A percentile compares a stretch with the other conserved stretches of the same genome.
Conservation (phyloP, 352 stramenopile genomes). For the Peronosclerospora sorghi region DNA sequence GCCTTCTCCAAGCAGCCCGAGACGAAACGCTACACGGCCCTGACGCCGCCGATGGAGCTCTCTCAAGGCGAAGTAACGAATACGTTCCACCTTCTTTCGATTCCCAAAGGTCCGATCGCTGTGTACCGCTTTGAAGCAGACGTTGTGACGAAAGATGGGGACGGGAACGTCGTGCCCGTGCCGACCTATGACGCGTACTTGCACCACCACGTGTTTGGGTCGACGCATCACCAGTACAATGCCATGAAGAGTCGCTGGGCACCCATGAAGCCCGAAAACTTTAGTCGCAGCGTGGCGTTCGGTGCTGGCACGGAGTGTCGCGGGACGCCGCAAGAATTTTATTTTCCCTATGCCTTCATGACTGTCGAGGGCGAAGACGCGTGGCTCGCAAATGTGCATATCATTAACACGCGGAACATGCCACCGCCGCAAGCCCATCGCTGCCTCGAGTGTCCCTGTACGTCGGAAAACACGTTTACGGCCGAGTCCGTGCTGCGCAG, state of each 20-base stretch:
- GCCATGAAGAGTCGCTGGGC: constrained; percentile 34
- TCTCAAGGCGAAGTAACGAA: constrained; percentile 69
- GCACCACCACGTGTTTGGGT: constrained; percentile 75
- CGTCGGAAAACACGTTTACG: constrained; percentile 47
- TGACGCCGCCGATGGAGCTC: constrained; percentile 49
- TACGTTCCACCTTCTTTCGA: constrained; percentile 55
- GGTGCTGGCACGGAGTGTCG: constrained; percentile 68
- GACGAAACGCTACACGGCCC: constrained; percentile 51
- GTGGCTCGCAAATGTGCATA: constrained; percentile 71
- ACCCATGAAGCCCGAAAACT: constrained; percentile 67
- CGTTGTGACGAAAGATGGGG: constrained; percentile 46
- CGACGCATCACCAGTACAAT: constrained; percentile 52
- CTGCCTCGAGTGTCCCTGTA: constrained; percentile 75
- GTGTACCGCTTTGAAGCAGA: constrained; percentile 76
- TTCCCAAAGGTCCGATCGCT: constrained; percentile 67
- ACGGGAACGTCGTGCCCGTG: constrained; percentile 39
- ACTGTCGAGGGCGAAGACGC: constrained; percentile 68
- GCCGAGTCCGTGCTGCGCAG: constrained; percentile 41
- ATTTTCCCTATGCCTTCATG: constrained; percentile 72
- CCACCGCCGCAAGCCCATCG: constrained; percentile 26
- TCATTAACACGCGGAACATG: constrained; percentile 75
- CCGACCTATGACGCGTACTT: constrained; percentile 67
- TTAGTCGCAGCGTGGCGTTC: constrained; percentile 67
- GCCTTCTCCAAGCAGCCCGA: constrained; percentile 14
- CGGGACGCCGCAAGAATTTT: constrained; percentile 68